These are phyloP conservation scores for Boletellus emodensis DNA, from an alignment of 768 basidiomycete species.

Conservation along the genomic window DNA sequence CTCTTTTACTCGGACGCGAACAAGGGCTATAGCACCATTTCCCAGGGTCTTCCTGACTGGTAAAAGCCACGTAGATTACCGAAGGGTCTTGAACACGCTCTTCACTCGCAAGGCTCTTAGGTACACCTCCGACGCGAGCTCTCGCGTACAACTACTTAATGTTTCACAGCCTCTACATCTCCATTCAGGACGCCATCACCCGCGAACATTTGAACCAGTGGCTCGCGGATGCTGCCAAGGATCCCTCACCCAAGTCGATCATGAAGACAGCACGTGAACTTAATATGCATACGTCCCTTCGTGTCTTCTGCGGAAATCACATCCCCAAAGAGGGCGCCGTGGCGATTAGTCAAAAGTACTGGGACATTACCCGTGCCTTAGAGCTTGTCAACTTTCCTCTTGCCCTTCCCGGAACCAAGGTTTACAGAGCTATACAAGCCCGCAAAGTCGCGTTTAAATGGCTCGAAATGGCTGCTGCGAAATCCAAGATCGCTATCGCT, in stretches of 20 bases:
- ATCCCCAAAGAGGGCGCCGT: slow-evolving; percentile 73
- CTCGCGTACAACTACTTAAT: neutral
- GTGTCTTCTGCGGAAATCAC: slow-evolving; percentile 92
- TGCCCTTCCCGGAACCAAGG: slow-evolving; percentile 92
- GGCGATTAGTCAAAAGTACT: slow-evolving; percentile 92
- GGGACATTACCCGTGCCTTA: slow-evolving; percentile 91
- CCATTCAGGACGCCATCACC: slow-evolving; percentile 78
- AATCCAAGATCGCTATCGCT: slow-evolving; percentile 80
- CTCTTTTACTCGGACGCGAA: neutral
- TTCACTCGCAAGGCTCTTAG: slow-evolving; percentile 94
- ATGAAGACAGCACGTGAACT: slow-evolving; percentile 92
- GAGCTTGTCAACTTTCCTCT: slow-evolving; percentile 99
- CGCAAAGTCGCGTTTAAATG: slow-evolving; percentile 81
- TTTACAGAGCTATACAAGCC: slow-evolving; percentile 89
- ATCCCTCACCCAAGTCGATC: slow-evolving; percentile 50
- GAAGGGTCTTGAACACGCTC: slow-evolving; percentile 81
- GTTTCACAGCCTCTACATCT: slow-evolving; percentile 66
- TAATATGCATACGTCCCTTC: slow-evolving; percentile 96
- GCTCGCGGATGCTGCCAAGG: slow-evolving; percentile 54
- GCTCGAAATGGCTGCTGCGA: slow-evolving; percentile 73
- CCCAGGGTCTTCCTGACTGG: slow-evolving; percentile 95
- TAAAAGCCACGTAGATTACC: slow-evolving; percentile 90
- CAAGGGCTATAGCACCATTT: neutral
- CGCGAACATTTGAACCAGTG: slow-evolving; percentile 73
- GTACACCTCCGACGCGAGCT: slow-evolving; percentile 36